phyloP scores from a whole-genome alignment of 2,329 filamentous ascomycete species.

The Penicillium sp. region DNA sequence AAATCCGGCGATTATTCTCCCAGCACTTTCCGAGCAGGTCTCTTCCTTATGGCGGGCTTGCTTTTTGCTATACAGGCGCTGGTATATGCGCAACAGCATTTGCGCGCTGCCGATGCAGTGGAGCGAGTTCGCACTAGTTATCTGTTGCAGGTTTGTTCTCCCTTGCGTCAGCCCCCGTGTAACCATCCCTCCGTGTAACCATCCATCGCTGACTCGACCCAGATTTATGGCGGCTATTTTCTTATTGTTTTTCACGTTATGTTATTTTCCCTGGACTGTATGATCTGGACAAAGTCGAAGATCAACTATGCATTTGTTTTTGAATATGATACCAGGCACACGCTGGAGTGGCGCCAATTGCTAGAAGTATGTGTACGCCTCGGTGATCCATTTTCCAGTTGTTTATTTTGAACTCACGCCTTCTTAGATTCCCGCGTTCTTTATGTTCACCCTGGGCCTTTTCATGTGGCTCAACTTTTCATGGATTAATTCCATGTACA shows the following conservation, averaged over 20 bases:
- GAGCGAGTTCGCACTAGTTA: conserved; percentile 61
- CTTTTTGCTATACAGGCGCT: conserved; percentile 68
- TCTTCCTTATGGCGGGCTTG: conserved; percentile 67
- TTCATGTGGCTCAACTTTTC: conserved; percentile 90
- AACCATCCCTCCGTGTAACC: not conserved
- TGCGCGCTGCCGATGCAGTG: conserved; percentile 52
- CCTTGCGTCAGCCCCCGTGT: conserved; percentile 1
- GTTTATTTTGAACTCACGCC: conserved; percentile 14
- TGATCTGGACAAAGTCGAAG: conserved; percentile 77
- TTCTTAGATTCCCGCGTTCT: conserved; percentile 73
- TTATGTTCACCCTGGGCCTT: conserved; percentile 72
- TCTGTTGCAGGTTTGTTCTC: conserved; percentile 61
- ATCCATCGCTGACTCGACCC: conserved; percentile 6
- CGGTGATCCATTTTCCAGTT: not conserved
- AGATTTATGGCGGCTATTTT: conserved; percentile 93
- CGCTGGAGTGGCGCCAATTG: conserved; percentile 86
- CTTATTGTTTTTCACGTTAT: conserved; percentile 76
- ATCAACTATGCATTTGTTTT: conserved; percentile 98
- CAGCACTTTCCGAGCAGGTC: conserved; percentile 60
- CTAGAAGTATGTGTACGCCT: conserved; percentile 58
- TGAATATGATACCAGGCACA: conserved; percentile 85
- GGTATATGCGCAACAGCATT: conserved; percentile 56
- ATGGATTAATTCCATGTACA: conserved; percentile 66
- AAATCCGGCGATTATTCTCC: conserved; percentile 60
- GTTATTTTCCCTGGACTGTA: conserved; percentile 83